Evolutionary conservation across 495 filamentous ascomycete species (phyloP).

Genomic region (Lepraria neglecta): DNA sequence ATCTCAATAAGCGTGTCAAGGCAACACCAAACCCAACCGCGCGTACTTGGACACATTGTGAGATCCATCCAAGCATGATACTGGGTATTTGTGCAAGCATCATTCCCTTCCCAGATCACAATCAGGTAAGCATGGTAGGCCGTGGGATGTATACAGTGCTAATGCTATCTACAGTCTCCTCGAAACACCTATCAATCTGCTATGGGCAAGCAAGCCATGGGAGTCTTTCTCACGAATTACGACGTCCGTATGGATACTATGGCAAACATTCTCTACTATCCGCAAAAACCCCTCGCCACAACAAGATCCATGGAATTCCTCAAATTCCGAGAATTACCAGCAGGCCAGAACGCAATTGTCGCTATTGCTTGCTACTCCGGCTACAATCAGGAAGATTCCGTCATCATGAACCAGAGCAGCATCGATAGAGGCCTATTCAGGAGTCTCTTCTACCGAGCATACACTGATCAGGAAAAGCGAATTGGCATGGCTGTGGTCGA

Average conservation of each 20-base stretch:
- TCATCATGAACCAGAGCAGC: slow-evolving; percentile 99
- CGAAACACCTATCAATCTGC: slow-evolving; percentile 99
- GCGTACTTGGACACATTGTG: slow-evolving; percentile 92
- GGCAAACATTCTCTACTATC: slow-evolving; percentile 98
- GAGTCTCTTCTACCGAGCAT: slow-evolving; percentile 94
- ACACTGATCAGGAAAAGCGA: slow-evolving; percentile 91
- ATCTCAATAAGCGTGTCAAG: slow-evolving; percentile 75
- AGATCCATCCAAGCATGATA: slow-evolving; percentile 99
- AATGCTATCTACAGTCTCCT: slow-evolving; percentile 55
- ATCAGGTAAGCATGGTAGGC: slow-evolving; percentile 52
- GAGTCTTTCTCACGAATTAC: slow-evolving; percentile 95
- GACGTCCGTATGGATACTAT: slow-evolving; percentile 97
- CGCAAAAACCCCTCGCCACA: slow-evolving; percentile 92
- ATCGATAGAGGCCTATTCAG: slow-evolving; percentile 96
- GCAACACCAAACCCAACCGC: slow-evolving; percentile 74
- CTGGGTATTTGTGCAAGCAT: slow-evolving; percentile 96
- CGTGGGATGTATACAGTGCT: slow-evolving; percentile 10
- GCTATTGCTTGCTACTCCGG: slow-evolving; percentile 95
- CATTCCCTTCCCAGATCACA: slow-evolving; percentile 99
- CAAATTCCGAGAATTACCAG: slow-evolving; percentile 93
- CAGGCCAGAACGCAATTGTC: slow-evolving; percentile 97
- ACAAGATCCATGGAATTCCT: slow-evolving; percentile 98
- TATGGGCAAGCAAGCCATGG: slow-evolving; percentile 99
- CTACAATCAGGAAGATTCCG: slow-evolving; percentile 99
- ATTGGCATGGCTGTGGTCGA: slow-evolving; percentile 86